Conservation (phyloP, 768 basidiomycete species). For the Tubosaeta sp. region DNA sequence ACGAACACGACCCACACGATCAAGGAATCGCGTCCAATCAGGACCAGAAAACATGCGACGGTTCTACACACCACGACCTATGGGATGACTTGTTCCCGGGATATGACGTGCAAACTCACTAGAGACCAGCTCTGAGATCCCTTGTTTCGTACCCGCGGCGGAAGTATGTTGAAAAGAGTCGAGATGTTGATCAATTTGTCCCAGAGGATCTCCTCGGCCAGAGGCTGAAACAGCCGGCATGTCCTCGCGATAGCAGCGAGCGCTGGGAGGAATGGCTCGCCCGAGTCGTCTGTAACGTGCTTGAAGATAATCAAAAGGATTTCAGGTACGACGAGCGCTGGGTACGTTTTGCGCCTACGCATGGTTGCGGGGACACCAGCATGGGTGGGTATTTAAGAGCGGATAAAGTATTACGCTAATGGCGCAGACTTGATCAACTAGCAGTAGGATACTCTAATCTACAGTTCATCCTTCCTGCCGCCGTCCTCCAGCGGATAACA, state of each 20-base stretch:
- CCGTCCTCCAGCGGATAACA: conserved; percentile 49
- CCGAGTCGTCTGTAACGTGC: conserved; percentile 13
- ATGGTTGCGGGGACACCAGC: not conserved
- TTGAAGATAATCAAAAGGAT: conserved; percentile 22
- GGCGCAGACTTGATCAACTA: too few relatives aligned
- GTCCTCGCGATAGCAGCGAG: conserved; percentile 27
- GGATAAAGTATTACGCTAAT: too few relatives aligned
- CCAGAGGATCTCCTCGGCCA: conserved; percentile 25
- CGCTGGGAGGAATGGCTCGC: conserved; percentile 11
- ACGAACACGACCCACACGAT: conserved; percentile 14
- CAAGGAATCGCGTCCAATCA: conserved; percentile 17
- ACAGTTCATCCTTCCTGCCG: conserved; percentile 29
- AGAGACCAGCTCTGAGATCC: conserved; percentile 16
- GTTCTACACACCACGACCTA: conserved; percentile 6
- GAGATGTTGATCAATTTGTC: conserved; percentile 7
- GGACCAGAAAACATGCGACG: conserved; percentile 16
- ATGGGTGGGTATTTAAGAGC: not conserved
- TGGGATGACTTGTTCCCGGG: not conserved
- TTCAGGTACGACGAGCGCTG: conserved; percentile 17
- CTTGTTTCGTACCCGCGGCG: conserved; percentile 10
- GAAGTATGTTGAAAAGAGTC: conserved; percentile 16
- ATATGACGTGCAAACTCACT: conserved; percentile 6
- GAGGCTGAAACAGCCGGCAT: conserved; percentile 17
- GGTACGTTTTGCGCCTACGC: conserved; percentile 12
- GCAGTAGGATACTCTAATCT: conserved; percentile 9